Evolutionary conservation across 2,329 filamentous ascomycete species (phyloP).

Genomic region (Penicillium palitans): DNA sequence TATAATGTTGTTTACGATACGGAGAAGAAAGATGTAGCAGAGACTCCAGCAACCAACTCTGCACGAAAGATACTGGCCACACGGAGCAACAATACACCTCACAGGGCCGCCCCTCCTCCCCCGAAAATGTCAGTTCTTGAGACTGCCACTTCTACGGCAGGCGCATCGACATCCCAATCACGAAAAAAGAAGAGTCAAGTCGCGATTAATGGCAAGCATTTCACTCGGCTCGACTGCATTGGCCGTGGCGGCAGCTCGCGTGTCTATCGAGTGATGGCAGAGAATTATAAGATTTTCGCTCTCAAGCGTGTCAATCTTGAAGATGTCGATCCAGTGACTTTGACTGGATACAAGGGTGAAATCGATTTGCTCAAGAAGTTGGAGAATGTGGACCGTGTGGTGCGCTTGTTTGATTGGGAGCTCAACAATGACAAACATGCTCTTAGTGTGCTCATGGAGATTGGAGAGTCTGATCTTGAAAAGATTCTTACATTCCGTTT

Average conservation of each 20-base stretch:
- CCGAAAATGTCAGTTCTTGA: conserved; percentile 98
- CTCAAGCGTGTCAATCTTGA: conserved; percentile 90
- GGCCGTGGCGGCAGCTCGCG: conserved; percentile 91
- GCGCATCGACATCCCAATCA: conserved; percentile 71
- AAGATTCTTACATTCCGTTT: conserved; percentile 74
- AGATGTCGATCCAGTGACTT: conserved; percentile 78
- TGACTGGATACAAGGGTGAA: conserved; percentile 89
- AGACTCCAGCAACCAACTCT: conserved; percentile 47
- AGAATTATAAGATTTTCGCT: conserved; percentile 94
- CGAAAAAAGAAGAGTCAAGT: conserved; percentile 79
- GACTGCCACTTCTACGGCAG: conserved; percentile 79
- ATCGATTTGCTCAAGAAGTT: conserved; percentile 86
- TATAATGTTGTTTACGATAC: conserved; percentile 52
- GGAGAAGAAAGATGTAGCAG: conserved; percentile 46
- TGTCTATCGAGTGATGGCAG: conserved; percentile 94
- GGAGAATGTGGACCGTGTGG: conserved; percentile 81
- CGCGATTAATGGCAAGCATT: conserved; percentile 85
- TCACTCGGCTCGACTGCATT: conserved; percentile 85
- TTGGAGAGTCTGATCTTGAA: conserved; percentile 91
- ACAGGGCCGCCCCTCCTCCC: conserved; percentile 74
- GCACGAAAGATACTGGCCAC: conserved; percentile 52
- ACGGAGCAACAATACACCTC: conserved; percentile 70
- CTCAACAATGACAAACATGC: conserved; percentile 89
- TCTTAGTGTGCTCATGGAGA: conserved; percentile 92
- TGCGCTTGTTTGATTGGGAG: conserved; percentile 88